A percentile compares a stretch with the other conserved stretches of the same genome.
Evolutionary conservation across 2,329 filamentous ascomycete genomes (phyloP).

Genomic region (Corynespora cassiicola): DNA sequence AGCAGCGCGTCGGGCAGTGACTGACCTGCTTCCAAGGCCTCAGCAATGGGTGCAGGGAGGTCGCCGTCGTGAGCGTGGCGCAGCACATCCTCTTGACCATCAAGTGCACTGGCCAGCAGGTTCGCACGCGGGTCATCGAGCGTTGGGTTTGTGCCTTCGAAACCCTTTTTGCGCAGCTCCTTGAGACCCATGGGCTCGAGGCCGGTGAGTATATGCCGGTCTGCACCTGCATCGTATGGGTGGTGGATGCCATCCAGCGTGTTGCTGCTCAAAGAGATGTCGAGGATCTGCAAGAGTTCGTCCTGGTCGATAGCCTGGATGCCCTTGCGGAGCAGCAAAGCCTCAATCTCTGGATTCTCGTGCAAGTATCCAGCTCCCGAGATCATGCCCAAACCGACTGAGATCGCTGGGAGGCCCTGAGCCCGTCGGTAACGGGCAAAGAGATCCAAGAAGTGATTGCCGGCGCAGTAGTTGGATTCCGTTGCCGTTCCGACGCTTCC

Average conservation of each 20-base stretch:
- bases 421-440: conserved; percentile 12
- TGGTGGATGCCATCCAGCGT: too few relatives aligned
- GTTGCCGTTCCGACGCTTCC: conserved; percentile 16
- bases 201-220: conserved; percentile 4
- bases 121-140: conserved; percentile 1
- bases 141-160: conserved; percentile 1
- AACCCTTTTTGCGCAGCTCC: background rate
- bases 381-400: conserved; percentile 26
- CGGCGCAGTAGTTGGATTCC: conserved; percentile 20
- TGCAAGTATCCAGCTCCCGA: conserved; percentile 12
- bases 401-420: conserved; percentile 11
- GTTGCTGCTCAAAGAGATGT: too few relatives aligned
- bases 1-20: background rate
- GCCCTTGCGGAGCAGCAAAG: conserved; percentile 8
- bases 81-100: conserved; percentile 1
- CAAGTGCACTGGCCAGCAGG: background rate
- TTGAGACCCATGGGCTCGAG: conserved; percentile 1
- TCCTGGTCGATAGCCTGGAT: conserved; percentile 12
- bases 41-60: too few relatives aligned
- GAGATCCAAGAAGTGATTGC: conserved; percentile 16
- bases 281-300: conserved; percentile 10
- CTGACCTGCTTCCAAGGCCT: too few relatives aligned
- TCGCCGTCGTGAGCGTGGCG: background rate
- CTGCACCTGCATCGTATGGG: background rate
- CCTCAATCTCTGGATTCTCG: conserved; percentile 9